phyloP scores from a whole-genome alignment of 78 protist species.

The Chrysochromulina parva region DNA sequence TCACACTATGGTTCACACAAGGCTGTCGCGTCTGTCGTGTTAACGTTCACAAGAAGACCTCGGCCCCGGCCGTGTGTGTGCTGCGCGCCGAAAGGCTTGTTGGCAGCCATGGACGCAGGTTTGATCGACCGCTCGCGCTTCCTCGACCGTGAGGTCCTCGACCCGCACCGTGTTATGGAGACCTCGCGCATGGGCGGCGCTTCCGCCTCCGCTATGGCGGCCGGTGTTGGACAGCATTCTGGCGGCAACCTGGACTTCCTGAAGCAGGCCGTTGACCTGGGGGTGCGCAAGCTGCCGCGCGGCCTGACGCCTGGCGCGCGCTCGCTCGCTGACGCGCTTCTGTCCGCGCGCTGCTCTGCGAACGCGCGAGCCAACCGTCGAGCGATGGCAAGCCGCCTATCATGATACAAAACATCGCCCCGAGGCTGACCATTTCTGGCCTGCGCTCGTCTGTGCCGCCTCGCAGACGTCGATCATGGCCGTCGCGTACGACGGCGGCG shows the following conservation, averaged over 20 bases:
- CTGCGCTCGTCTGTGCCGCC: background rate
- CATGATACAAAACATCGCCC: background rate
- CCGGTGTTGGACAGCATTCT: background rate
- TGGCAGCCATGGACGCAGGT: too few species aligned
- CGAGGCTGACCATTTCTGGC: background rate
- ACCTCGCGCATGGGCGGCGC: background rate
- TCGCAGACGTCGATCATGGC: constrained; percentile 96
- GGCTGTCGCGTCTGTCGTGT: too few species aligned
- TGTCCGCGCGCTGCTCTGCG: too few species aligned
- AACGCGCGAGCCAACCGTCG: too few species aligned
- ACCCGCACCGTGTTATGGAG: background rate
- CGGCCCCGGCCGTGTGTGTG: too few species aligned
- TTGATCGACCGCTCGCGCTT: background rate
- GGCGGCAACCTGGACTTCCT: background rate
- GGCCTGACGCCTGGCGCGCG: background rate
- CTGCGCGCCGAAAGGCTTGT: too few species aligned
- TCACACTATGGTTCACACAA: too few species aligned
- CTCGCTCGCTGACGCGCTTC: background rate
- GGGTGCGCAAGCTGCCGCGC: background rate
- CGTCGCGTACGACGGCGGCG: constrained; percentile 92
- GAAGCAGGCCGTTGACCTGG: background rate
- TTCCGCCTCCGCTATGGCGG: too few species aligned
- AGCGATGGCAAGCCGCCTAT: too few species aligned
- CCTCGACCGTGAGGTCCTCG: background rate
- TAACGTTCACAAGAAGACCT: too few species aligned